Evolutionary conservation across 495 filamentous ascomycete genomes (phyloP), one percentile per base, ranked within the genome.

Genomic region (Letharia columbiana): DNA sequence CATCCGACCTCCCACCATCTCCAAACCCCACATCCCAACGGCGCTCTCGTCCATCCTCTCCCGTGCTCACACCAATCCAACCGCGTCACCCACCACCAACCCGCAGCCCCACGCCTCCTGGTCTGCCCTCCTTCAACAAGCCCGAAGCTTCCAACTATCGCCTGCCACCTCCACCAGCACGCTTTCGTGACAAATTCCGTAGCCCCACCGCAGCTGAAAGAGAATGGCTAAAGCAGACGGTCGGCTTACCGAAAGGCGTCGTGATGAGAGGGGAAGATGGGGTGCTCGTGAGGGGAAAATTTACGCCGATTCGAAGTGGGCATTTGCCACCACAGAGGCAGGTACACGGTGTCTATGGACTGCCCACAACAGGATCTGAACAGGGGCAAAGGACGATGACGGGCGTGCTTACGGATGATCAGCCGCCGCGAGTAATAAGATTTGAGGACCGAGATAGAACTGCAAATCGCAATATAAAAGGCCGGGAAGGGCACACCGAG

Each of bases 91-190:
- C 78, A 52, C 77, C 79, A 37, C 79, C 79, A 10, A 67, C 69
- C 40, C 71, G 80, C 64, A 63, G 70, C 13, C 77, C 79, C 8
- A 82, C 80, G 12, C 80, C 80, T 39, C 79, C 79, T 3, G 78
- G 80, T 3, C 67, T 82, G 45, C 80, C 80, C 1, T 78, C 77
- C 1, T 82, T 82, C 64, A 76, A 77, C 39, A 75, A 76, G 15
- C 73, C 71, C 28, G 79, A 80, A 70, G 80, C 80, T 10, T 64
- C 79, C 11, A 67, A 68, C 23, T 77, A 71, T 66, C 71, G 71
- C 42, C 64, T 72, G 13, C 71, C 71, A 20, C 62, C 71, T 31
- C 70, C 70, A 33, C 60, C 52, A 17, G 57, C 33, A 12, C 68
- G 65, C 52, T 68, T 71, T 56, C 62, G 68, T 5, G 65, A 71